Percentiles rank a stretch among this genome's conserved stretches.
Conservation (phyloP, 1,284 basidiomycete species). For the Naganishia cerealis region DNA sequence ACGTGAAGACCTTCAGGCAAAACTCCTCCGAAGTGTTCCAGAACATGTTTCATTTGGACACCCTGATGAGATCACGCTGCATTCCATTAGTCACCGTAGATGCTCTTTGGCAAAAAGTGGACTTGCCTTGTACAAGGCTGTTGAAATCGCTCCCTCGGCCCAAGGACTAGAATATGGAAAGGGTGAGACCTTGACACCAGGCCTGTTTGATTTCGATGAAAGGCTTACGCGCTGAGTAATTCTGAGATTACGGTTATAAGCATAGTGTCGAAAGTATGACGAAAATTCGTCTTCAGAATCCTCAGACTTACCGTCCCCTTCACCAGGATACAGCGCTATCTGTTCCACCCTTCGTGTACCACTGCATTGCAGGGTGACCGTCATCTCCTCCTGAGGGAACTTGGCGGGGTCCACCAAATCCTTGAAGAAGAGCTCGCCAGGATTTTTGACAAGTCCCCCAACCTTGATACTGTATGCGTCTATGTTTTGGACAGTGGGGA, state of each 20-base stretch:
- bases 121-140: constrained; percentile 51
- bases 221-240: constrained; percentile 56
- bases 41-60: constrained; percentile 61
- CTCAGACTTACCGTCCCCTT: constrained; percentile 55
- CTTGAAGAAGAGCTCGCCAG: constrained; percentile 56
- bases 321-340: constrained; percentile 61
- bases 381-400: constrained; percentile 58
- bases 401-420: constrained; percentile 58
- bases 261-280: neutral
- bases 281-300: too few relatives aligned
- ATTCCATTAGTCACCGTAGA: neutral
- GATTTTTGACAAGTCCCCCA: constrained; percentile 58
- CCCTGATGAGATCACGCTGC: constrained; percentile 45
- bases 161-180: constrained; percentile 36
- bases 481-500: constrained; percentile 54
- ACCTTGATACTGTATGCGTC: constrained; percentile 41
- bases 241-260: constrained; percentile 44
- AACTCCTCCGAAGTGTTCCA: constrained; percentile 59
- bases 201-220: neutral
- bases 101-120: neutral
- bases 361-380: constrained; percentile 61
- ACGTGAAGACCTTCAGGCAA: constrained; percentile 59
- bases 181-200: neutral
- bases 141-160: constrained; percentile 47
- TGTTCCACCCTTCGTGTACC: constrained; percentile 62